phyloP scores from a whole-genome alignment of 2,329 filamentous ascomycete genomes.

The Penicillium sp. region DNA sequence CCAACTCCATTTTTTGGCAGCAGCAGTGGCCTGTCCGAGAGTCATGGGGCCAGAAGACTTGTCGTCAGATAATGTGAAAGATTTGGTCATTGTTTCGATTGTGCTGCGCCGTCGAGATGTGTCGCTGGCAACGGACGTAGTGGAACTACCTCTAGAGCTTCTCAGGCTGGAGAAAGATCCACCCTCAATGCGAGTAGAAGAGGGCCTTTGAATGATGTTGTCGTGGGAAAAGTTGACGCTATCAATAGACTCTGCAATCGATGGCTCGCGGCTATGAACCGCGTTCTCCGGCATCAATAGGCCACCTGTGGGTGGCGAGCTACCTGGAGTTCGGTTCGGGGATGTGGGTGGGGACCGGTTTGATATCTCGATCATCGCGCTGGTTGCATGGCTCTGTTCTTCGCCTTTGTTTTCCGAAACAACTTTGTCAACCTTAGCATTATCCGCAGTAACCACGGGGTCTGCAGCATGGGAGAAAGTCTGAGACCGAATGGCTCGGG shows the following conservation, averaged over 20 bases:
- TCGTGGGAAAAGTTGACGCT: constrained; percentile 21
- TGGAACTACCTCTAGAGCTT: constrained; percentile 25
- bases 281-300: constrained; percentile 37
- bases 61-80: constrained; percentile 31
- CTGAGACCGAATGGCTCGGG: constrained; percentile 59
- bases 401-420: constrained; percentile 56
- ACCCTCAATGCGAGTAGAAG: constrained; percentile 29
- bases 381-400: constrained; percentile 60
- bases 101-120: constrained; percentile 31
- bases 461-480: constrained; percentile 64
- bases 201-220: constrained; percentile 26
- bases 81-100: constrained; percentile 31
- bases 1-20: constrained; percentile 61
- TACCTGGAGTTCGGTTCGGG: constrained; percentile 49
- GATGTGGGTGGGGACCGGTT: constrained; percentile 59
- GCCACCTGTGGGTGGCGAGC: constrained; percentile 43
- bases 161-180: constrained; percentile 24
- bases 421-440: constrained; percentile 64
- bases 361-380: constrained; percentile 68
- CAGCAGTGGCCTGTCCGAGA: constrained; percentile 53
- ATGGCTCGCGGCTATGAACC: constrained; percentile 48
- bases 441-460: constrained; percentile 66
- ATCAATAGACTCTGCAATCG: constrained; percentile 50
- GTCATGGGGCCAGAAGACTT: constrained; percentile 44
- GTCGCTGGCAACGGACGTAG: constrained; percentile 29